These are phyloP conservation scores for Heterobasidion irregulare DNA, from an alignment of 1,284 basidiomycete genomes.

Conservation along the genomic window DNA sequence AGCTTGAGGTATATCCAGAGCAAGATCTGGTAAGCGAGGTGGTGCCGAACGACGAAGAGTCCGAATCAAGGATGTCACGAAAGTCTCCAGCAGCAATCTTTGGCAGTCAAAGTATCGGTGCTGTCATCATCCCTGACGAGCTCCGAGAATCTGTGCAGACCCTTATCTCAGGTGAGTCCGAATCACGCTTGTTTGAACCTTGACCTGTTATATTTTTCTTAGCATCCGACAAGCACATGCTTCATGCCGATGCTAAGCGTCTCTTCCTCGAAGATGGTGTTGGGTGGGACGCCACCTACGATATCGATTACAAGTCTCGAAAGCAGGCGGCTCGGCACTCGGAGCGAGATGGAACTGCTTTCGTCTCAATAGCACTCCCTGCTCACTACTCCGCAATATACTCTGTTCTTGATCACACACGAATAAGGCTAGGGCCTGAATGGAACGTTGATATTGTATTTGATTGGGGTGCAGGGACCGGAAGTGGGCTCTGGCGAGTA, in stretches of 20 bases:
- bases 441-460: slow-evolving; percentile 53
- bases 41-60: slow-evolving; percentile 10
- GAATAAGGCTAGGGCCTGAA: slow-evolving; percentile 47
- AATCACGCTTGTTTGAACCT: not conserved
- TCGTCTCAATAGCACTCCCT: slow-evolving; percentile 66
- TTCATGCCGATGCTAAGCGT: slow-evolving; percentile 64
- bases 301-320: slow-evolving; percentile 49
- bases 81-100: slow-evolving; percentile 78
- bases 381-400: slow-evolving; percentile 69
- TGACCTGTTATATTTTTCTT: not conserved
- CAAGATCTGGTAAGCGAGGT: slow-evolving; percentile 13
- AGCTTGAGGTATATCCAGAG: slow-evolving; percentile 43
- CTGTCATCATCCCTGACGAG: slow-evolving; percentile 62
- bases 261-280: slow-evolving; percentile 40
- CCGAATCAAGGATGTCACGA: slow-evolving; percentile 33
- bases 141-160: slow-evolving; percentile 50
- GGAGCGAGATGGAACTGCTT: slow-evolving; percentile 65
- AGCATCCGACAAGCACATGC: slow-evolving; percentile 56
- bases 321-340: slow-evolving; percentile 48
- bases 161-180: slow-evolving; percentile 48
- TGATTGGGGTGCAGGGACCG: slow-evolving; percentile 72
- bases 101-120: slow-evolving; percentile 65
- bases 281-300: slow-evolving; percentile 45
- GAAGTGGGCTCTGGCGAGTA: slow-evolving; percentile 72
- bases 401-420: slow-evolving; percentile 57